These are phyloP conservation scores for Pseudozyma tsukubaensis DNA, from an alignment of 1,284 basidiomycete genomes.

Conservation along the genomic window DNA sequence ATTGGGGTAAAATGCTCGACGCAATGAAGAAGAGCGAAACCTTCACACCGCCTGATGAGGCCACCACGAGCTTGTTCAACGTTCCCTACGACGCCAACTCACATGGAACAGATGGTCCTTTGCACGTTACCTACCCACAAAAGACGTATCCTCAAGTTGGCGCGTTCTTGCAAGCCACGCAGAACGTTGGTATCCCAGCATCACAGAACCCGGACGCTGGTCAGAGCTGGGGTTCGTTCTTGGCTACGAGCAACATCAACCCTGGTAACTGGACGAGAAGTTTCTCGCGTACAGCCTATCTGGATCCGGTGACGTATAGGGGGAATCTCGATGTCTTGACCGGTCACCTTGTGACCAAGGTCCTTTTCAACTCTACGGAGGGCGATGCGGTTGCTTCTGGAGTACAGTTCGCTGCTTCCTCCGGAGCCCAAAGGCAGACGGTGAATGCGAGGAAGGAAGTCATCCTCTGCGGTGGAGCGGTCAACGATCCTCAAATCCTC, in stretches of 20 bases:
- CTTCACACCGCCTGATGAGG: constrained; percentile 69
- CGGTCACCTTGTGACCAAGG: constrained; percentile 75
- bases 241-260: constrained; percentile 77
- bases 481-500: constrained; percentile 70
- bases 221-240: constrained; percentile 72
- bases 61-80: constrained; percentile 27
- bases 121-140: constrained; percentile 66
- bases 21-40: constrained; percentile 72
- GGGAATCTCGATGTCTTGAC: constrained; percentile 77
- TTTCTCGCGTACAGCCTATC: constrained; percentile 78
- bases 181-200: constrained; percentile 70
- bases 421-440: constrained; percentile 19
- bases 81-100: constrained; percentile 66
- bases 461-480: constrained; percentile 70
- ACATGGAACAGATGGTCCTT: constrained; percentile 72
- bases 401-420: constrained; percentile 71
- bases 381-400: constrained; percentile 71
- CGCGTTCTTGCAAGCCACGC: constrained; percentile 46
- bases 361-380: constrained; percentile 72
- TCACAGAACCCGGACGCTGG: constrained; percentile 73
- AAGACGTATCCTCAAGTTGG: constrained; percentile 45
- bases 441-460: constrained; percentile 69
- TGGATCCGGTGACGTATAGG: constrained; percentile 75
- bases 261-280: constrained; percentile 76
- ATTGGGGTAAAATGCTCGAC: constrained; percentile 48